Evolutionary conservation across 2,329 filamentous ascomycete genomes (phyloP).

Genomic region (Penicillium sp.): DNA sequence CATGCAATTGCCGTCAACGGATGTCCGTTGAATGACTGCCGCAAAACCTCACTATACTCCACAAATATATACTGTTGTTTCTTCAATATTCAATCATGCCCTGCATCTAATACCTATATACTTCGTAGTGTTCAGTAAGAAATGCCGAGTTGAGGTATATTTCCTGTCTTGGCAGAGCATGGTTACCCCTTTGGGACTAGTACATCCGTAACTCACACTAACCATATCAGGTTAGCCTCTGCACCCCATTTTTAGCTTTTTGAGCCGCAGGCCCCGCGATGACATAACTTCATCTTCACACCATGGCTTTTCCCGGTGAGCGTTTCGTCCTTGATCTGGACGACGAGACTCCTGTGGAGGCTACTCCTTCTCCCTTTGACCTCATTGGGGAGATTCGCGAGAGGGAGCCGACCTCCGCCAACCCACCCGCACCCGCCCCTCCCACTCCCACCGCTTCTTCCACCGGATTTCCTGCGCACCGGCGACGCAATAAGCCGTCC

Average conservation of each 20-base stretch:
- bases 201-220: slow-evolving; percentile 21
- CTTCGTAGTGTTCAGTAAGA: not conserved
- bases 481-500: slow-evolving; percentile 67
- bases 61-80: not conserved
- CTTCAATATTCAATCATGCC: not conserved
- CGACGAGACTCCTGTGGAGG: slow-evolving; percentile 38
- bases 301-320: slow-evolving; percentile 55
- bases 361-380: slow-evolving; percentile 24
- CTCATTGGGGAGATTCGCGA: slow-evolving; percentile 76
- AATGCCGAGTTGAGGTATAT: not conserved
- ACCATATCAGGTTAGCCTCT: slow-evolving; percentile 13
- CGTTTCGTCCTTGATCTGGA: slow-evolving; percentile 59
- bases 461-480: slow-evolving; percentile 85
- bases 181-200: slow-evolving; percentile 18
- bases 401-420: slow-evolving; percentile 53
- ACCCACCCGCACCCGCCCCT: slow-evolving; percentile 50
- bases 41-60: not conserved
- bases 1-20: not conserved
- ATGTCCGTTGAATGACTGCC: not conserved
- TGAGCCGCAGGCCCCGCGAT: slow-evolving; percentile 36
- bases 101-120: not conserved
- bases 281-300: slow-evolving; percentile 24
- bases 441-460: slow-evolving; percentile 42
- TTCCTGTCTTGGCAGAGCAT: slow-evolving; percentile 11
- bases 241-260: slow-evolving; percentile 32